Conservation (phyloP, 2,329 filamentous ascomycete species). For the Fusarium secorum region DNA sequence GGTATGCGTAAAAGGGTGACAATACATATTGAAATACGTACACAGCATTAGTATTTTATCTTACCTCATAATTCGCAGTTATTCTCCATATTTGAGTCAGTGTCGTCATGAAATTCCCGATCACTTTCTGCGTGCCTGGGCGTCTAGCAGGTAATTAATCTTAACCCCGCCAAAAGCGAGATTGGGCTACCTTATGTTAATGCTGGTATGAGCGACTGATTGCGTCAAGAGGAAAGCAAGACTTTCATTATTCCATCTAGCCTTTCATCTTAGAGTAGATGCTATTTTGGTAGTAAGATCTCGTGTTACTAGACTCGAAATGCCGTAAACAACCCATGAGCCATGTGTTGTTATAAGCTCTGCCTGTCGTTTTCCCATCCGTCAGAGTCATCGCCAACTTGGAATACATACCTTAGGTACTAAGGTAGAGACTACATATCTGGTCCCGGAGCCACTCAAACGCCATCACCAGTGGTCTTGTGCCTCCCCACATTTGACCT, state of each 20-base stretch:
- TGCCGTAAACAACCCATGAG: not conserved
- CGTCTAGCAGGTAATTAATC: not conserved
- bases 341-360: not conserved
- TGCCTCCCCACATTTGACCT: constrained; percentile 35
- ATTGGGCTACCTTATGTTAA: not conserved
- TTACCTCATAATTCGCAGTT: not conserved
- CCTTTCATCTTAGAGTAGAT: not conserved
- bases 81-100: constrained; percentile 14
- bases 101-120: constrained; percentile 20
- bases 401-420: not conserved
- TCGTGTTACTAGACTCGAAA: not conserved
- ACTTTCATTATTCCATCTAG: not conserved
- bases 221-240: not conserved
- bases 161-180: constrained; percentile 21
- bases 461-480: constrained; percentile 6
- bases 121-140: not conserved
- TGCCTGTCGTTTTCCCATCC: not conserved
- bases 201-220: not conserved
- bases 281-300: not conserved
- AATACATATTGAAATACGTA: not conserved
- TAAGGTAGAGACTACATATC: too few relatives aligned
- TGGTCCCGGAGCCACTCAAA: not conserved
- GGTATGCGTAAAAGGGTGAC: not conserved
- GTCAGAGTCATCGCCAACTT: not conserved
- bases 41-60: not conserved